Evolutionary conservation across 2,329 filamentous ascomycete species (phyloP).

Genomic region (Fusarium chuoi): DNA sequence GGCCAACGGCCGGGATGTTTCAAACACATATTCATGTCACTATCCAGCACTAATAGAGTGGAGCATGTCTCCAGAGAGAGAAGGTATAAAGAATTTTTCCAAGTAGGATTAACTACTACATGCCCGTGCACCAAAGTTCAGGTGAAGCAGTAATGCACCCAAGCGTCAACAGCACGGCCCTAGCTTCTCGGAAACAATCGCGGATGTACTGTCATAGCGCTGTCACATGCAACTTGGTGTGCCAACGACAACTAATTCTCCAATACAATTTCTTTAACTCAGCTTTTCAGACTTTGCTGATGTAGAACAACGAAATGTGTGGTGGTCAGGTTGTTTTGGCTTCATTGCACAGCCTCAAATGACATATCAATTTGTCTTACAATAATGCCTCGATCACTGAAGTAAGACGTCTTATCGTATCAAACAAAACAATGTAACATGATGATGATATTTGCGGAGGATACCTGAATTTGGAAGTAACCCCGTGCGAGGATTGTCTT

Average conservation of each 20-base stretch:
- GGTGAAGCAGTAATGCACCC: not conserved
- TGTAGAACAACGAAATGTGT: not conserved
- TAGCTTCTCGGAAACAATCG: not conserved
- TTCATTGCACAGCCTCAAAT: not conserved
- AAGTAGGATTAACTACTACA: not conserved
- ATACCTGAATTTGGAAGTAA: not conserved
- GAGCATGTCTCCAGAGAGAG: not conserved
- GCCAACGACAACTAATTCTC: no score
- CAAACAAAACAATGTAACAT: not conserved
- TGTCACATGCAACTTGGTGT: not conserved
- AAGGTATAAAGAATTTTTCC: not conserved
- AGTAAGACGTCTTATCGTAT: not conserved
- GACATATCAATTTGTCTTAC: not conserved
- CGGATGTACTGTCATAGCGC: not conserved
- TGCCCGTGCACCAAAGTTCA: not conserved
- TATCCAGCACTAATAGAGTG: not conserved
- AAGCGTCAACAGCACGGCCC: not conserved
- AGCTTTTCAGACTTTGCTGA: not conserved
- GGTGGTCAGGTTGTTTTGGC: not conserved
- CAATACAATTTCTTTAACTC: not conserved
- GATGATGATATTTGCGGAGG: not conserved
- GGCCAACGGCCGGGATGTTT: not conserved
- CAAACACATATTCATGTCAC: not conserved
- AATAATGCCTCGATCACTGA: not conserved
- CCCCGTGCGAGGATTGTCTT: not conserved